Evolutionary conservation across 2,329 filamentous ascomycete genomes (phyloP).

Genomic region (Botrytis aclada): DNA sequence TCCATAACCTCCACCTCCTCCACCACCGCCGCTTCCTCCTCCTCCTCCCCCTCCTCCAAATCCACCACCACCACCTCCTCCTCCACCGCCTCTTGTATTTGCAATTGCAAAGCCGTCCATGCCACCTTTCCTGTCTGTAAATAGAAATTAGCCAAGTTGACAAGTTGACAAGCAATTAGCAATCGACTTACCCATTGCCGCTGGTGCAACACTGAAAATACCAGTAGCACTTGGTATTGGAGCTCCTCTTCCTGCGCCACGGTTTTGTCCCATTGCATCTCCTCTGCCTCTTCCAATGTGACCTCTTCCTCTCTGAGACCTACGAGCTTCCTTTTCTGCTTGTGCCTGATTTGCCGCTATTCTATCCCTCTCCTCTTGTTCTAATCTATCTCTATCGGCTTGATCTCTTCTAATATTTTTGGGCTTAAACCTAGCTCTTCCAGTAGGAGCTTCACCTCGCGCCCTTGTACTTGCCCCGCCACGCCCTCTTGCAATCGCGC

Average conservation of each 20-base stretch:
- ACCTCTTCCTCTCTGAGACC: conserved; percentile 27
- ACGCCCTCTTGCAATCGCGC: neutral
- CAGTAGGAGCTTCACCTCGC: conserved; percentile 25
- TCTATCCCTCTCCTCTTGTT: conserved; percentile 24
- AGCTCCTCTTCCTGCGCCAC: conserved; percentile 20
- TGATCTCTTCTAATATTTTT: conserved; percentile 34
- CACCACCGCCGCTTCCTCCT: conserved; percentile 9
- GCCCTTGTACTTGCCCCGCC: conserved; percentile 16
- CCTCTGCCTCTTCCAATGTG: conserved; percentile 33
- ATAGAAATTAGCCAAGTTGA: neutral
- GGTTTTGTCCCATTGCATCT: conserved; percentile 36
- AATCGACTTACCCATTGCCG: conserved; percentile 12
- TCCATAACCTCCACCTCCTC: neutral
- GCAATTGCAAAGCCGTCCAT: neutral
- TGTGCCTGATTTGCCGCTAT: conserved; percentile 24
- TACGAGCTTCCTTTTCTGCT: conserved; percentile 22
- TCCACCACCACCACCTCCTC: conserved; percentile 14
- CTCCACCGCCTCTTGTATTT: conserved; percentile 5
- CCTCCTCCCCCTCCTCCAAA: conserved; percentile 17
- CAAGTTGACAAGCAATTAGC: neutral
- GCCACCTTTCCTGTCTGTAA: conserved; percentile 15
- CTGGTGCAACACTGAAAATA: conserved; percentile 25
- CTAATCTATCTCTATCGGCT: conserved; percentile 30
- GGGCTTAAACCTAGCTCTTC: conserved; percentile 37
- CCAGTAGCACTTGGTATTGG: conserved; percentile 26